phyloP scores from a whole-genome alignment of 1,139 yeast genomes.

The Yamadazyma mexicana region DNA sequence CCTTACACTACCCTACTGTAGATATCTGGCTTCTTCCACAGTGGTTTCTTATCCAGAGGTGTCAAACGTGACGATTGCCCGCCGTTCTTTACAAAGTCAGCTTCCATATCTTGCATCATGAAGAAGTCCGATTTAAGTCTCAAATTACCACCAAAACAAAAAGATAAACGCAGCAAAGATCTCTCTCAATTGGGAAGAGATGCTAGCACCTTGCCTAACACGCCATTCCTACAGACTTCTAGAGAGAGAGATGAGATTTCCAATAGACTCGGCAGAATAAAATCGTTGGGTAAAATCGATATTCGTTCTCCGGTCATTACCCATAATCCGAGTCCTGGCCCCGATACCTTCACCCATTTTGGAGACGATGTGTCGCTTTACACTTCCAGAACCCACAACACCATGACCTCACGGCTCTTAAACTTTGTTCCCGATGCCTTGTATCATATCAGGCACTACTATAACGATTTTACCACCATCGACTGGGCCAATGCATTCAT shows the following conservation, averaged over 20 bases:
- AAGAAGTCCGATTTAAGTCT: slow-evolving; percentile 6
- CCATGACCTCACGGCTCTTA: slow-evolving; percentile 20
- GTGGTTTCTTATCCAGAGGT: too few species aligned
- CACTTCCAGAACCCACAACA: slow-evolving; percentile 20
- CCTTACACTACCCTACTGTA: too few species aligned
- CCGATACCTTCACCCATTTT: slow-evolving; percentile 2
- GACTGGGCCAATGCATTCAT: slow-evolving; percentile 62
- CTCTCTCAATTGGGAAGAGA: slow-evolving; percentile 1
- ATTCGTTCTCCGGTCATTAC: slow-evolving; percentile 20
- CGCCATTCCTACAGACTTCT: slow-evolving; percentile 4
- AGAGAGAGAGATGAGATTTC: slow-evolving; percentile 3
- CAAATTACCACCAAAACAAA: slow-evolving; percentile 1
- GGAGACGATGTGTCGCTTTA: slow-evolving; percentile 17
- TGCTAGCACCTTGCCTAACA: slow-evolving; percentile 12
- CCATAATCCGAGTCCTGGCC: slow-evolving; percentile 14
- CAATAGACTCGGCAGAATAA: slow-evolving; percentile 17
- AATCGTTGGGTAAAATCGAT: slow-evolving; percentile 24
- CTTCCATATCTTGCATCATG: too few species aligned
- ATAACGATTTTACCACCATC: slow-evolving; percentile 68
- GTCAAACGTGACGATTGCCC: too few species aligned
- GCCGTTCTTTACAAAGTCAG: too few species aligned
- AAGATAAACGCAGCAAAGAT: background rate
- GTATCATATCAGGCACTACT: slow-evolving; percentile 35
- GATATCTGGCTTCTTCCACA: too few species aligned
- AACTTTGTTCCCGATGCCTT: slow-evolving; percentile 20